Percentiles rank a stretch among this genome's conserved stretches.
Conservation (phyloP, 2,329 filamentous ascomycete species). For the Pseudogymnoascus sp. region DNA sequence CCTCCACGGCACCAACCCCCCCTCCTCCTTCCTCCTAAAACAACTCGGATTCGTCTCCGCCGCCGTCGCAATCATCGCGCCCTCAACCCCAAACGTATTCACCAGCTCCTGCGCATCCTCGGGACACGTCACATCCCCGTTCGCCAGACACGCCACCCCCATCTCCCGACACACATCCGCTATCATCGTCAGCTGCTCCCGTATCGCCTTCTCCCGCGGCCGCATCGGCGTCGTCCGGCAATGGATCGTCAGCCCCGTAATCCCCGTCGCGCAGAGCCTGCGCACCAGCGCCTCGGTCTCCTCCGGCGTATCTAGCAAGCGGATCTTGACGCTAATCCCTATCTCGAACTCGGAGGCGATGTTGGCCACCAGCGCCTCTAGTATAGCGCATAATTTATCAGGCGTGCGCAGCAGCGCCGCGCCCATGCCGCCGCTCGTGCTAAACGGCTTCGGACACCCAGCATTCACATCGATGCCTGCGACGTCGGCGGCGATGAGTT, state of each 20-base stretch:
- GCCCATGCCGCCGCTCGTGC: slow-evolving; percentile 89
- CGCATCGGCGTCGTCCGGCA: slow-evolving; percentile 96
- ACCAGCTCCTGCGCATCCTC: slow-evolving; percentile 67
- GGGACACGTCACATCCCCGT: slow-evolving; percentile 77
- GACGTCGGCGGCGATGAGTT: slow-evolving; percentile 78
- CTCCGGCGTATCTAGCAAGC: slow-evolving; percentile 70
- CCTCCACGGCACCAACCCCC: slow-evolving; percentile 66
- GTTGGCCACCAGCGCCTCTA: slow-evolving; percentile 72
- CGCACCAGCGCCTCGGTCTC: slow-evolving; percentile 72
- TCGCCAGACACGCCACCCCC: slow-evolving; percentile 90
- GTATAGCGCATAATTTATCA: slow-evolving; percentile 74
- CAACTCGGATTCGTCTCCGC: slow-evolving; percentile 88
- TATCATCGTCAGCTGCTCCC: slow-evolving; percentile 80
- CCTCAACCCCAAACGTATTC: slow-evolving; percentile 76
- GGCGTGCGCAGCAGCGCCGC: slow-evolving; percentile 82
- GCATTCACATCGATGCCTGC: slow-evolving; percentile 95
- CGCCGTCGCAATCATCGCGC: slow-evolving; percentile 92
- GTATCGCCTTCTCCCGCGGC: slow-evolving; percentile 77
- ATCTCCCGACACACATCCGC: slow-evolving; percentile 70
- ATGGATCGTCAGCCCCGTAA: slow-evolving; percentile 86
- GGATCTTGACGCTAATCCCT: slow-evolving; percentile 95
- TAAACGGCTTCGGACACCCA: slow-evolving; percentile 97
- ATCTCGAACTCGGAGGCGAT: slow-evolving; percentile 75
- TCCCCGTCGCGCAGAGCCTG: slow-evolving; percentile 75
- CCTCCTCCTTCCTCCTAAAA: slow-evolving; percentile 64